Conservation (phyloP, 805 yeast genomes). For the Sungouiozyma intestinalis region DNA sequence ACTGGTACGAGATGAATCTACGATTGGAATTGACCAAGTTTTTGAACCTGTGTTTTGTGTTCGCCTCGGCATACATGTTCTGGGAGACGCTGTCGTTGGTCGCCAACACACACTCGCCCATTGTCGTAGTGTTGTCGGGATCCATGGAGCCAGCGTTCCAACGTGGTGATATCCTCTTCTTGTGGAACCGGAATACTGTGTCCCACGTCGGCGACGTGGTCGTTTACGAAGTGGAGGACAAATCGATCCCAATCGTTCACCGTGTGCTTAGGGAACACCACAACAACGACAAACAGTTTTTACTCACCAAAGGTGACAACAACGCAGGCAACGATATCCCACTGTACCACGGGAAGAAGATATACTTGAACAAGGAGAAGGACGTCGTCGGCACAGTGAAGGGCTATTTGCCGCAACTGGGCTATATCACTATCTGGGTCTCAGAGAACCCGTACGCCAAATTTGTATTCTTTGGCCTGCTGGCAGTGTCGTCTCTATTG, state of each 20-base stretch:
- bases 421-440: conserved; percentile 82
- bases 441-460: conserved; percentile 83
- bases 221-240: conserved; percentile 73
- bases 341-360: conserved; percentile 65
- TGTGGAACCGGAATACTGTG: conserved; percentile 71
- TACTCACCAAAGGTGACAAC: conserved; percentile 93
- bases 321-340: conserved; percentile 86
- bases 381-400: conserved; percentile 90
- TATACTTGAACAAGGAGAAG: conserved; percentile 60
- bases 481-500: conserved; percentile 62
- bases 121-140: conserved; percentile 94
- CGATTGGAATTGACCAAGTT: conserved; percentile 54
- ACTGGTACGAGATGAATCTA: conserved; percentile 46
- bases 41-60: conserved; percentile 64
- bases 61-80: conserved; percentile 81
- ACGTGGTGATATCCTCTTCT: conserved; percentile 85
- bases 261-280: conserved; percentile 80
- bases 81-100: conserved; percentile 77
- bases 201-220: conserved; percentile 86
- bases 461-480: conserved; percentile 60
- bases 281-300: conserved; percentile 42
- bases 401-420: conserved; percentile 81
- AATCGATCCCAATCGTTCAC: conserved; percentile 92
- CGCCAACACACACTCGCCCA: conserved; percentile 80
- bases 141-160: conserved; percentile 99